These are phyloP conservation scores for Coniferiporia sulphurascens DNA, from an alignment of 1,284 basidiomycete genomes.

Conservation along the genomic window DNA sequence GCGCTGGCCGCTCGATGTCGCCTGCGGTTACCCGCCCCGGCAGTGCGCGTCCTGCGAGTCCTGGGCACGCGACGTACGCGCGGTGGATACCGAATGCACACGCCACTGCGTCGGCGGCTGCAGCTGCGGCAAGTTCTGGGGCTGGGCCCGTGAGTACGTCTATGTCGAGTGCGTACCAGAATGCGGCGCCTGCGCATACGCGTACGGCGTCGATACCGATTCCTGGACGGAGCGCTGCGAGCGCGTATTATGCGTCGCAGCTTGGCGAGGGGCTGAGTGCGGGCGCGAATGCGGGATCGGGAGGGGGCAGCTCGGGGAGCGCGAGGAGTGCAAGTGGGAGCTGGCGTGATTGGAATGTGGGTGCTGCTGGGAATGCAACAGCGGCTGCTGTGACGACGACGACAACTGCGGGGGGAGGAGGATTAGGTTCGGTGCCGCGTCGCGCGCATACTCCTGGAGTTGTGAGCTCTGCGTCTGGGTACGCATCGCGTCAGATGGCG, in stretches of 20 bases:
- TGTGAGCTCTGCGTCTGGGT: background rate
- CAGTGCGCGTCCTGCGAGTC: conserved; percentile 14
- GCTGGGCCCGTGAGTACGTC: too few species aligned
- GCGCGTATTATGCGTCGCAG: background rate
- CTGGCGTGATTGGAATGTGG: background rate
- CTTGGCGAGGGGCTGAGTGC: background rate
- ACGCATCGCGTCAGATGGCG: background rate
- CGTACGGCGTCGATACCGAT: background rate
- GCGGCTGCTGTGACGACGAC: background rate
- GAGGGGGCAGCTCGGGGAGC: background rate
- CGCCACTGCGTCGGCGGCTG: background rate
- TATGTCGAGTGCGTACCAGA: too few species aligned
- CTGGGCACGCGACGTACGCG: conserved; percentile 4
- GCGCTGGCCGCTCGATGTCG: conserved; percentile 7
- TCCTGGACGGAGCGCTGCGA: conserved; percentile 1
- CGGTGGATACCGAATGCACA: conserved; percentile 10
- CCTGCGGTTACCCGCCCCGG: conserved; percentile 4
- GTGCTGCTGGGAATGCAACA: background rate
- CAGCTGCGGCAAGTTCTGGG: too few species aligned
- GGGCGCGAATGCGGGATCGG: background rate
- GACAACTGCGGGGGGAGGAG: conserved; percentile 1
- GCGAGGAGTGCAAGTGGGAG: background rate
- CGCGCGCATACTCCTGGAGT: background rate
- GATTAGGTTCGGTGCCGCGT: background rate
- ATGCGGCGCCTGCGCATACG: too few species aligned